phyloP scores from a whole-genome alignment of 73 alveolate species.

The Paramecium sexaurelia region DNA sequence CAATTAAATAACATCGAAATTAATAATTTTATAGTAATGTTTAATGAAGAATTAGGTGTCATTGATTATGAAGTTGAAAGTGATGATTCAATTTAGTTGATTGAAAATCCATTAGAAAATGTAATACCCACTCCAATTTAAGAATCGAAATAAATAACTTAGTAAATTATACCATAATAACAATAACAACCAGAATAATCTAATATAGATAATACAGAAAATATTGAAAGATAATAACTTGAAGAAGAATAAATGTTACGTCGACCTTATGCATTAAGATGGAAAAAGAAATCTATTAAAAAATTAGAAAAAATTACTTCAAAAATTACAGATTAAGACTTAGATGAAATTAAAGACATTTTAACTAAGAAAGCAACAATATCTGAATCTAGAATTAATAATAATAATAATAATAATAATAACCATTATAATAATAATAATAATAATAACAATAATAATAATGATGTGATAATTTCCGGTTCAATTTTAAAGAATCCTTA shows the following conservation, averaged over 20 bases:
- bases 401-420: neutral
- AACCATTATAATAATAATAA: neutral
- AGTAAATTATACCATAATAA: neutral
- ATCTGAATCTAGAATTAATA: neutral
- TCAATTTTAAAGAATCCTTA: neutral
- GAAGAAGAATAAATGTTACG: neutral
- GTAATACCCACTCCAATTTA: neutral
- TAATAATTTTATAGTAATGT: neutral
- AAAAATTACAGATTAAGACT: neutral
- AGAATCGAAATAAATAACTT: neutral
- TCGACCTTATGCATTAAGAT: neutral
- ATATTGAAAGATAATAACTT: neutral
- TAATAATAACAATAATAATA: neutral
- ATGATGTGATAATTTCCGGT: neutral
- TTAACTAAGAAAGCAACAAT: neutral
- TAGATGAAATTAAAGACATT: neutral
- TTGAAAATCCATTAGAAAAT: neutral
- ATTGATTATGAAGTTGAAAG: constrained; percentile 36
- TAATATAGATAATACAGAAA: neutral
- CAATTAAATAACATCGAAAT: neutral
- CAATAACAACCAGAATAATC: neutral
- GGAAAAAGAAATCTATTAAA: neutral
- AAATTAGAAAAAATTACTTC: neutral
- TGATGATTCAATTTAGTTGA: neutral
- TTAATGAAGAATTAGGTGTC: neutral